These are phyloP conservation scores for Pseudomonodictys pantanalensis DNA, from an alignment of 495 filamentous ascomycete species.

Conservation along the genomic window DNA sequence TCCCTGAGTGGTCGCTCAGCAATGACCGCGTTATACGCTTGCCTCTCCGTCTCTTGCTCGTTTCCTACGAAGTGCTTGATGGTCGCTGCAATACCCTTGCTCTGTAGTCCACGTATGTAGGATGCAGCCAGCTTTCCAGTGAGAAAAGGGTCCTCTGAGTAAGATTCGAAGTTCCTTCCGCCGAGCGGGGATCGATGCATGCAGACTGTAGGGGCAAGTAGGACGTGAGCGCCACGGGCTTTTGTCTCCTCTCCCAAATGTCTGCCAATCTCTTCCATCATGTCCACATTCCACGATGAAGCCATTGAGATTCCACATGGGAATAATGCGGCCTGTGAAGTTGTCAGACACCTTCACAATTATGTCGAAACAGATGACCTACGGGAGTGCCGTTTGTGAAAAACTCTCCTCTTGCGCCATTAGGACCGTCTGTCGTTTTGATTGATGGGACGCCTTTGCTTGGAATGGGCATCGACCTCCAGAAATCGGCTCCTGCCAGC, in stretches of 20 bases:
- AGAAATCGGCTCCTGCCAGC: conserved; percentile 44
- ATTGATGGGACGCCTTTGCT: conserved; percentile 35
- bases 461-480: conserved; percentile 32
- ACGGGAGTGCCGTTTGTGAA: conserved; percentile 64
- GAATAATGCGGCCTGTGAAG: conserved; percentile 33
- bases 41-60: conserved; percentile 35
- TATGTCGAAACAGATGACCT: conserved; percentile 19
- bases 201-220: conserved; percentile 37
- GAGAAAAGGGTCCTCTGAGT: conserved; percentile 38
- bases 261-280: conserved; percentile 33
- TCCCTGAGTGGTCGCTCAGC: conserved; percentile 66
- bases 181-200: conserved; percentile 38
- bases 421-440: conserved; percentile 39
- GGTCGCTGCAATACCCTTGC: conserved; percentile 34
- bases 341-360: not conserved
- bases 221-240: conserved; percentile 35
- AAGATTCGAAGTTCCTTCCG: conserved; percentile 38
- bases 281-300: conserved; percentile 35
- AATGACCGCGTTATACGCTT: conserved; percentile 27
- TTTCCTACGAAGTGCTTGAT: conserved; percentile 40
- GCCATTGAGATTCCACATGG: conserved; percentile 36
- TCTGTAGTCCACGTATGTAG: conserved; percentile 36
- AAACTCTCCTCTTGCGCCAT: conserved; percentile 45
- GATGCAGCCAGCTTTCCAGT: conserved; percentile 36
- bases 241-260: conserved; percentile 36